A percentile compares a stretch with the other conserved stretches of the same genome.
These are phyloP conservation scores for Phytophthora pisi DNA, from an alignment of 352 stramenopile species.

Conservation along the genomic window DNA sequence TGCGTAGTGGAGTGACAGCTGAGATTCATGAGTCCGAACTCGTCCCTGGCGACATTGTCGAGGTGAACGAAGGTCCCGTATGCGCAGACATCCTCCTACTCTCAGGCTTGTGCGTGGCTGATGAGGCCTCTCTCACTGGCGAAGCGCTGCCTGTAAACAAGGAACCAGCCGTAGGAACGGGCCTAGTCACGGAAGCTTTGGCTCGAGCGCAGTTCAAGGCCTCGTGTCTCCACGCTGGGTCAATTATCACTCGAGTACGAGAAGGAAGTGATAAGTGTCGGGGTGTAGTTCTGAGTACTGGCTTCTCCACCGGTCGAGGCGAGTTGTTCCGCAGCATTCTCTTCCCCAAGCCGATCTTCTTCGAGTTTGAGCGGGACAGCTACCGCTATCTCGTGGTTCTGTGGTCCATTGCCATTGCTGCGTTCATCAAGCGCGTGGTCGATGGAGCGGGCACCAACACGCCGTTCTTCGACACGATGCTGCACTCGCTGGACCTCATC, in stretches of 20 bases:
- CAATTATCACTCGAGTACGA: slow-evolving; percentile 35
- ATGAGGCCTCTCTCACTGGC: slow-evolving; percentile 60
- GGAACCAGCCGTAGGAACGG: slow-evolving; percentile 25
- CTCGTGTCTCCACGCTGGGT: slow-evolving; percentile 44
- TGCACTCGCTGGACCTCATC: slow-evolving; percentile 54
- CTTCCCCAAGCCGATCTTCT: slow-evolving; percentile 41
- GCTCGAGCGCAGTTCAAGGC: slow-evolving; percentile 30
- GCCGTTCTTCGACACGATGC: slow-evolving; percentile 25
- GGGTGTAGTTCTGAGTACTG: slow-evolving; percentile 47
- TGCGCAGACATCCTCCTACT: slow-evolving; percentile 59
- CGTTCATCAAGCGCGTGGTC: slow-evolving; percentile 42
- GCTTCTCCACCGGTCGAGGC: slow-evolving; percentile 52
- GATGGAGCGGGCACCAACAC: slow-evolving; percentile 17
- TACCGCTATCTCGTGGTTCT: slow-evolving; percentile 53
- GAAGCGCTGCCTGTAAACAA: slow-evolving; percentile 48
- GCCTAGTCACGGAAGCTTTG: slow-evolving; percentile 35
- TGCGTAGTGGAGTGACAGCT: slow-evolving; percentile 17
- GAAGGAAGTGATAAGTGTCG: slow-evolving; percentile 21
- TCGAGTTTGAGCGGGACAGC: slow-evolving; percentile 51
- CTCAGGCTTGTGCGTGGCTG: slow-evolving; percentile 43
- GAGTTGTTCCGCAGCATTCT: slow-evolving; percentile 53
- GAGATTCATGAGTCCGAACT: slow-evolving; percentile 44
- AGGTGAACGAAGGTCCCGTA: slow-evolving; percentile 36
- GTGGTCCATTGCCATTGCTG: slow-evolving; percentile 33
- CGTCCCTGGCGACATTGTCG: slow-evolving; percentile 61